These are phyloP conservation scores for Penicillium goetzii DNA, from an alignment of 495 filamentous ascomycete genomes.

Conservation along the genomic window DNA sequence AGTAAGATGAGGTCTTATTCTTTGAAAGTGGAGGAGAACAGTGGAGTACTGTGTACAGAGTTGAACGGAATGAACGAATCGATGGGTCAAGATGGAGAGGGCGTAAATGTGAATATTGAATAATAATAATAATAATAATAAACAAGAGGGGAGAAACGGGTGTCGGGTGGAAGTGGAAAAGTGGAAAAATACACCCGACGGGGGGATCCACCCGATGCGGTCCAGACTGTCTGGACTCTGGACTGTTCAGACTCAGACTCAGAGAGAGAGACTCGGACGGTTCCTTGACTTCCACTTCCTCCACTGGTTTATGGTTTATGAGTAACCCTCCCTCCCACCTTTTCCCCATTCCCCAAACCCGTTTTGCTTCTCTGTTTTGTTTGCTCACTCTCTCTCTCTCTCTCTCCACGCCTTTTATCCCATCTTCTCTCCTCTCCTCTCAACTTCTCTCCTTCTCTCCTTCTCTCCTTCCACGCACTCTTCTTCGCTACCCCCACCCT, in stretches of 20 bases:
- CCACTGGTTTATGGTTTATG: not conserved
- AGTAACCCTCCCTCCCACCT: not conserved
- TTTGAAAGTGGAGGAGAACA: constrained; percentile 2
- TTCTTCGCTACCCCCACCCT: not conserved
- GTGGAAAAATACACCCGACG: not conserved
- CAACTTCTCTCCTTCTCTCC: not conserved
- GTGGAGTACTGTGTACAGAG: not conserved
- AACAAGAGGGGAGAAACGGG: not conserved
- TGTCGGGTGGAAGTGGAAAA: not conserved
- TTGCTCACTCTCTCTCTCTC: too few relatives aligned
- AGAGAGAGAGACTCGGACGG: not conserved
- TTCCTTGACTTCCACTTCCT: not conserved
- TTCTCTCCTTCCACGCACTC: constrained; percentile 7
- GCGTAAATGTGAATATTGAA: not conserved
- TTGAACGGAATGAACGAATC: not conserved
- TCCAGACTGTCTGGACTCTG: too few relatives aligned
- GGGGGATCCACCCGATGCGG: not conserved
- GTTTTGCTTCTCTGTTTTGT: not conserved
- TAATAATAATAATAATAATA: too few relatives aligned
- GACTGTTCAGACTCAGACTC: not conserved
- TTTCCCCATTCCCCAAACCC: not conserved
- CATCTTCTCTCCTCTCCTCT: too few relatives aligned
- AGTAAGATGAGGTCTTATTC: not conserved
- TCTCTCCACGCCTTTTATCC: not conserved
- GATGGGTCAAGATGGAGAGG: not conserved